Base-by-base conservation (phyloP, 2,329 filamentous ascomycete species). In the Fusarium solani-melongenae region DNA sequence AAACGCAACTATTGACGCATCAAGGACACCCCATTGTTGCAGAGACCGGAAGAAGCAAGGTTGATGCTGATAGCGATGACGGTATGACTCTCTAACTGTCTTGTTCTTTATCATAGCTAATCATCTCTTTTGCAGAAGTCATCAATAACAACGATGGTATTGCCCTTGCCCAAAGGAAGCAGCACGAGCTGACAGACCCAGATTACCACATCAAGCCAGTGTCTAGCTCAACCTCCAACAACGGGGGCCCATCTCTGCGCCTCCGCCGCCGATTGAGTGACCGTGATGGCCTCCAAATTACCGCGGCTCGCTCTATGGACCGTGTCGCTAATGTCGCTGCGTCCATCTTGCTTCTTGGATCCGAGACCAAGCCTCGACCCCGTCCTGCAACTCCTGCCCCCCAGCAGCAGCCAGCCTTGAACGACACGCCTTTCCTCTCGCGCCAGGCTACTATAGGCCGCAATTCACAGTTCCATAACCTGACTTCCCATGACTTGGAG, bases 401-500 rank as follows among this genome's bases (percentile, higher is more conserved):
- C 4, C 38, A 39, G 20, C 33, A 46, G 27, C 57, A 60, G 12
- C 64, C 65, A 2, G 64, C 29, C 1, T n/a, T 69, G 15, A 66
- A 66, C 5, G 61, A 66, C 1, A 7, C 24, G 2, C 68, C 68
- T 0, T 70, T 57, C 5, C 11, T 70, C 2, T 70, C 61, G 2
- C 68, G 46, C 0, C 68, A 70, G 10, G 68, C 24, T 0, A 70
- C 66, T 1, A 56, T 70, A 1, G 66, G 68, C 6, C 41, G 62
- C 17, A 87, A 87, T 64, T 86, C 84, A 0, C 75, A 82, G 33
- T 87, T 88, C 36, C 66, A 81, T 20, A 84, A 86, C 41, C 49
- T 88, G 20, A 83, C 82, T 0, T 74, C 77, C 0, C 74, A 82
- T 14, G 84, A 85, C 46, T 76, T 82, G 5, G 83, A 87, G 61